Evolutionary conservation across 2,329 filamentous ascomycete species (phyloP).

Genomic region (Fusarium sp.): DNA sequence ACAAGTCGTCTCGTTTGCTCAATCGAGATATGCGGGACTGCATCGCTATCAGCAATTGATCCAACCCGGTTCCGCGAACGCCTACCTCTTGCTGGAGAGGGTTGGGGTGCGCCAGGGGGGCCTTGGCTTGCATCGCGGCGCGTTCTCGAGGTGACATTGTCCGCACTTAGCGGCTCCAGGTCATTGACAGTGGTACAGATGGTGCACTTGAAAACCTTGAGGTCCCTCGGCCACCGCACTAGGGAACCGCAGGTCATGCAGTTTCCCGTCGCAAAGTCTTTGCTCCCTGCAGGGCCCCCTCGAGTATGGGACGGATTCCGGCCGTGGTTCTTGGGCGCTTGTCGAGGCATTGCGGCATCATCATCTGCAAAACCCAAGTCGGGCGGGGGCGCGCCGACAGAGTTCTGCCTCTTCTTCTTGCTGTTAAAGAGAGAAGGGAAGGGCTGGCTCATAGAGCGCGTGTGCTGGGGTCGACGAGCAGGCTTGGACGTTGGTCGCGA

Average conservation of each 20-base stretch:
- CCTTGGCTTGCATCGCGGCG: slow-evolving; percentile 39
- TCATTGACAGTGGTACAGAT: slow-evolving; percentile 90
- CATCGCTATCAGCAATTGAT: slow-evolving; percentile 13
- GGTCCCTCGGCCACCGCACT: slow-evolving; percentile 80
- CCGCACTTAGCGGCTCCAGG: slow-evolving; percentile 54
- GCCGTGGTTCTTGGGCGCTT: slow-evolving; percentile 43
- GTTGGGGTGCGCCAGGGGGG: slow-evolving; percentile 13
- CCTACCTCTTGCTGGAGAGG: slow-evolving; percentile 33
- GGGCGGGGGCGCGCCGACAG: slow-evolving; percentile 48
- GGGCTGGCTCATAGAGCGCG: slow-evolving; percentile 81
- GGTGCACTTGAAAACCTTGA: slow-evolving; percentile 83
- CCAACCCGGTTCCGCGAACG: neutral
- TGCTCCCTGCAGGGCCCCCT: slow-evolving; percentile 53
- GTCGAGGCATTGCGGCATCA: slow-evolving; percentile 45
- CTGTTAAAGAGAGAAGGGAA: slow-evolving; percentile 77
- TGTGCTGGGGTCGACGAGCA: slow-evolving; percentile 42
- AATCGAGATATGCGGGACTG: slow-evolving; percentile 49
- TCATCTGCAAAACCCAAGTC: slow-evolving; percentile 48
- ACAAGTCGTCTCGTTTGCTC: slow-evolving; percentile 50
- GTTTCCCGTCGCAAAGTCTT: slow-evolving; percentile 75
- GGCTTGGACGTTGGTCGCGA: slow-evolving; percentile 36
- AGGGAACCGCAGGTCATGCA: slow-evolving; percentile 89
- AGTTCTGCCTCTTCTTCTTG: slow-evolving; percentile 65
- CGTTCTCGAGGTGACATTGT: slow-evolving; percentile 31
- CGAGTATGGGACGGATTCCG: slow-evolving; percentile 39